A percentile compares a stretch with the other conserved stretches of the same genome.
Evolutionary conservation across 2,329 filamentous ascomycete genomes (phyloP).

Genomic region (Stagonosporopsis chrysanthemi): DNA sequence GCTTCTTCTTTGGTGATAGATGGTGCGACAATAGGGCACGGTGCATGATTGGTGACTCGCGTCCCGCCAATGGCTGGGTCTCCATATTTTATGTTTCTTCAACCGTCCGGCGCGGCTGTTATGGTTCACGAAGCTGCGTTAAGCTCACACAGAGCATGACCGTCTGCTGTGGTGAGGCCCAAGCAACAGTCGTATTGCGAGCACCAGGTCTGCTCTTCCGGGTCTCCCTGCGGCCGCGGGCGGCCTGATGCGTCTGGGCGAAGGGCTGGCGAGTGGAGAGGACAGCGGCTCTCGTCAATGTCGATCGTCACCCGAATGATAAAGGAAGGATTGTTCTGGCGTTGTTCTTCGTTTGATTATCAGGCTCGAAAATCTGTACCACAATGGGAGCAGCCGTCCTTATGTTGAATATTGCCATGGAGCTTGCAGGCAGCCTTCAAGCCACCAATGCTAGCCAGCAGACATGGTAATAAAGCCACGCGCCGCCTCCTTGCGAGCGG

Average conservation of each 20-base stretch:
- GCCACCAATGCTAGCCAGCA: conserved; percentile 30
- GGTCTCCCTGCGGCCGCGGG: conserved; percentile 9
- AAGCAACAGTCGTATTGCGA: conserved; percentile 2
- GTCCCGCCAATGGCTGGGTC: conserved; percentile 27
- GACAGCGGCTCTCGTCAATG: conserved; percentile 20
- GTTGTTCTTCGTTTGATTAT: conserved; percentile 24
- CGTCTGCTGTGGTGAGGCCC: conserved; percentile 4
- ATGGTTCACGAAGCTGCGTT: conserved; percentile 24
- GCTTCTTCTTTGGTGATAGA: conserved; percentile 31
- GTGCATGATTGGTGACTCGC: conserved; percentile 32
- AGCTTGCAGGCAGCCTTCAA: conserved; percentile 33
- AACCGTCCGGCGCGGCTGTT: conserved; percentile 27
- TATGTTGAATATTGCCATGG: conserved; percentile 38
- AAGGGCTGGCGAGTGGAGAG: conserved; percentile 23
- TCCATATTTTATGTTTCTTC: conserved; percentile 22
- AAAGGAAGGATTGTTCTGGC: conserved; percentile 20
- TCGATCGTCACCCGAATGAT: conserved; percentile 34
- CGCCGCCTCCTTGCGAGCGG: conserved; percentile 28
- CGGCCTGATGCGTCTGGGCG: conserved; percentile 14
- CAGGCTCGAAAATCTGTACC: conserved; percentile 27
- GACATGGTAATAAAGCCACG: conserved; percentile 40
- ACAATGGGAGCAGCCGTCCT: conserved; percentile 35
- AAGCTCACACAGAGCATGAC: conserved; percentile 33
- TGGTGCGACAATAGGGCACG: conserved; percentile 44
- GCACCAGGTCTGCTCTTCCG: conserved; percentile 6